Conservation (phyloP, 805 yeast genomes). For the Suhomyces pyralidae region DNA sequence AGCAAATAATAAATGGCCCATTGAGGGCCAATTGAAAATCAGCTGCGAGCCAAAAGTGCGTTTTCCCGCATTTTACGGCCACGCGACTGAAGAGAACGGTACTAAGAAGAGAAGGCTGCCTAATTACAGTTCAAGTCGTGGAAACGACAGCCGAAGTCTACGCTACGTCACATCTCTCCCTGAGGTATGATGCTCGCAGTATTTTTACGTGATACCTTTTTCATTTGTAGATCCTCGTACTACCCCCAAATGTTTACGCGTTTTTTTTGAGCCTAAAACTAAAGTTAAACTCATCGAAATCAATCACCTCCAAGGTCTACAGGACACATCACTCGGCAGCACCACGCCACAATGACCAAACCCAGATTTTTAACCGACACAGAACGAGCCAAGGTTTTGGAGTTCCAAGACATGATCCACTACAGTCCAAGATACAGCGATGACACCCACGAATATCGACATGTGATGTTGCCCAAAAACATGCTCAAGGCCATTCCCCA, state of each 20-base stretch:
- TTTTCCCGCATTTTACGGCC: background rate
- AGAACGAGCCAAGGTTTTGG: slow-evolving; percentile 83
- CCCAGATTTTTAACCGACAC: slow-evolving; percentile 74
- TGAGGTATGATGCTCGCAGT: background rate
- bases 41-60: background rate
- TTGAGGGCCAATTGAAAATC: background rate
- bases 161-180: background rate
- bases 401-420: slow-evolving; percentile 91
- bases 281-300: background rate
- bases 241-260: background rate
- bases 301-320: background rate
- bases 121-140: background rate
- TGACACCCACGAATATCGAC: slow-evolving; percentile 90
- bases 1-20: background rate
- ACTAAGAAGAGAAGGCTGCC: background rate
- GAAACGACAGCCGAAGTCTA: background rate
- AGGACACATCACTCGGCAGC: background rate
- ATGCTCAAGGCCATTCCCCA: slow-evolving; percentile 92
- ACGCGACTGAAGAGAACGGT: background rate
- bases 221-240: background rate
- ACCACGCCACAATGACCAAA: slow-evolving; percentile 32
- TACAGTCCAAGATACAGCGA: slow-evolving; percentile 93
- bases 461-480: slow-evolving; percentile 93
- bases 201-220: background rate
- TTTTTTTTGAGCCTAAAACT: background rate